Percentiles rank a stretch among this genome's conserved stretches.
phyloP scores from a whole-genome alignment of 2,329 filamentous ascomycete species.

The Stachybotrys echinatus region DNA sequence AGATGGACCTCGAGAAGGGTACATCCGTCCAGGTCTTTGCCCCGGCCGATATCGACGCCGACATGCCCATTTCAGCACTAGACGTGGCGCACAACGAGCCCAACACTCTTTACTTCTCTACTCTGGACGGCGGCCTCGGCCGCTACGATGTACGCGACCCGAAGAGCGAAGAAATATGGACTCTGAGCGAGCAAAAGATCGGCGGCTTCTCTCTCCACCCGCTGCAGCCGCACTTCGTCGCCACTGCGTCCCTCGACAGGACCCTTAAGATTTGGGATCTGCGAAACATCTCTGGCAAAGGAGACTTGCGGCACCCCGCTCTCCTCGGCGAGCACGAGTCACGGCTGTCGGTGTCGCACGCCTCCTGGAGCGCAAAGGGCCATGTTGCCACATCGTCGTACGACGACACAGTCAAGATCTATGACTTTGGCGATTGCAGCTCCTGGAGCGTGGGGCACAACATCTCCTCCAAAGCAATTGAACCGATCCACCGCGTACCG shows the following conservation, averaged over 20 bases:
- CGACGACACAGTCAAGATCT: constrained; percentile 91
- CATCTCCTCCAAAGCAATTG: constrained; percentile 57
- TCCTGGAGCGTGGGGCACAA: constrained; percentile 55
- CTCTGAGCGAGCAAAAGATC: constrained; percentile 86
- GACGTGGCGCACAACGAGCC: constrained; percentile 70
- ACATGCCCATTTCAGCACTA: constrained; percentile 77
- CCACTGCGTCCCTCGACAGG: constrained; percentile 85
- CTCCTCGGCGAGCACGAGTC: constrained; percentile 79
- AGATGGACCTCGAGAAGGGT: constrained; percentile 76
- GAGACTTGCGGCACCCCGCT: constrained; percentile 54
- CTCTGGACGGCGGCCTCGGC: constrained; percentile 74
- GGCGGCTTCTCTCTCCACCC: constrained; percentile 88
- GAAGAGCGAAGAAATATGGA: constrained; percentile 59
- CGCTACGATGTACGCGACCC: constrained; percentile 70
- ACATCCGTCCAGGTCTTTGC: constrained; percentile 78
- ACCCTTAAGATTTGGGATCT: constrained; percentile 91
- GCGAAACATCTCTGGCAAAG: constrained; percentile 66
- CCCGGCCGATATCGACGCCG: constrained; percentile 61
- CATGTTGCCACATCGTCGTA: constrained; percentile 90
- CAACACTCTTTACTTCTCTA: constrained; percentile 80
- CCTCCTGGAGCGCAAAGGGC: constrained; percentile 79
- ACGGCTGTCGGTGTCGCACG: constrained; percentile 83
- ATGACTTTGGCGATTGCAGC: constrained; percentile 63
- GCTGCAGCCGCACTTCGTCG: constrained; percentile 71
- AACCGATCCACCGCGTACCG: constrained; percentile 61